Percentiles rank a stretch among this genome's conserved stretches.
Conservation (phyloP, 805 yeast species). For the Sporopachydermia lactativora region DNA sequence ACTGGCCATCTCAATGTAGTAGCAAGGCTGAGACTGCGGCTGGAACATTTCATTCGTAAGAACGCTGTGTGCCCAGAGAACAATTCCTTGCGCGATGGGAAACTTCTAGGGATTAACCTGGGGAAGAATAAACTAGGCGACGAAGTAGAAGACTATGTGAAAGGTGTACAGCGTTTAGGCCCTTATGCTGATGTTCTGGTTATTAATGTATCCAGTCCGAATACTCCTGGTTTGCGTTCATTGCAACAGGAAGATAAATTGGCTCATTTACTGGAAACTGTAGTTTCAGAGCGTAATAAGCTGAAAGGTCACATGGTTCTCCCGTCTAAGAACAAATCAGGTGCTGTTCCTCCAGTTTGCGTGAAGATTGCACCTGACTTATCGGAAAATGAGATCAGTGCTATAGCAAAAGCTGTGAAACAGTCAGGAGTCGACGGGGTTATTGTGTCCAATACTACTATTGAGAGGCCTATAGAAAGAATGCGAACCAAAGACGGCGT, state of each 20-base stretch:
- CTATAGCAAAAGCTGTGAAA: constrained; percentile 73
- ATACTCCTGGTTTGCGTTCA: constrained; percentile 88
- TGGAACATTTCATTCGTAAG: constrained; percentile 24
- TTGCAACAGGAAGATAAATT: constrained; percentile 69
- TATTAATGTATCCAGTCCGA: constrained; percentile 87
- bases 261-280: constrained; percentile 48
- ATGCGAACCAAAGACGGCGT: constrained; percentile 37
- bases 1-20: constrained; percentile 70
- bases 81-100: constrained; percentile 44
- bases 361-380: constrained; percentile 94
- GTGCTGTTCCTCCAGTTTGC: constrained; percentile 52
- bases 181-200: constrained; percentile 80
- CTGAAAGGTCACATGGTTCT: constrained; percentile 28
- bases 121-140: constrained; percentile 92
- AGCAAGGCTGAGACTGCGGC: constrained; percentile 51
- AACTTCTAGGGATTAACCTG: constrained; percentile 66
- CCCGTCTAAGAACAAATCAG: constrained; percentile 21
- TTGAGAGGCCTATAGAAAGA: constrained; percentile 52
- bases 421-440: constrained; percentile 78
- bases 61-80: constrained; percentile 15
- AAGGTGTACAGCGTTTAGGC: constrained; percentile 74
- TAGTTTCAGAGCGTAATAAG: constrained; percentile 53
- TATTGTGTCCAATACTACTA: constrained; percentile 83
- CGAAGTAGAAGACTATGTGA: constrained; percentile 72
- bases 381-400: constrained; percentile 61